These are phyloP conservation scores for Penicillium mononematosum DNA, from an alignment of 495 filamentous ascomycete species.

Conservation along the genomic window DNA sequence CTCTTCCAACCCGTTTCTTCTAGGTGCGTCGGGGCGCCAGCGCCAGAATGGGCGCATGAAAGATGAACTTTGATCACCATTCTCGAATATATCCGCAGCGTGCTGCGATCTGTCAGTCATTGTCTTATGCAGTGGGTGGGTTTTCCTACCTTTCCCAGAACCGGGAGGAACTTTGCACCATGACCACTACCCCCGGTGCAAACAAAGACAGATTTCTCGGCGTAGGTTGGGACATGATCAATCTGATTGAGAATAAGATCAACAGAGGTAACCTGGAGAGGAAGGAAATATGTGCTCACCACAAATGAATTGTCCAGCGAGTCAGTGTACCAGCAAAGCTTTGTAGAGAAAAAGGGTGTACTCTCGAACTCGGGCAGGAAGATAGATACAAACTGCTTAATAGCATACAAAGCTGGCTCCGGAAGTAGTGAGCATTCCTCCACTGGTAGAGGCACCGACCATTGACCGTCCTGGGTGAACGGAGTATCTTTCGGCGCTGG, in stretches of 20 bases:
- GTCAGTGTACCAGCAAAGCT: conserved; percentile 28
- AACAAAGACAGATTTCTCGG: conserved; percentile 22
- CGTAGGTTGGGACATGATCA: conserved; percentile 17
- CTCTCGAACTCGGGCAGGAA: conserved; percentile 18
- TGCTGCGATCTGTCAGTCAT: conserved; percentile 13
- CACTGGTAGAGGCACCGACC: conserved; percentile 19
- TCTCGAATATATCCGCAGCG: conserved; percentile 23
- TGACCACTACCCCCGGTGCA: conserved; percentile 27
- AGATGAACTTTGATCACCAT: conserved; percentile 17
- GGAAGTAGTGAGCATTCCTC: conserved; percentile 9
- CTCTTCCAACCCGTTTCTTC: conserved; percentile 21
- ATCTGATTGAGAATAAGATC: conserved; percentile 8
- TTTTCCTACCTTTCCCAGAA: conserved; percentile 17
- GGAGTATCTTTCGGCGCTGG: conserved; percentile 14
- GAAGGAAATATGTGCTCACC: not conserved
- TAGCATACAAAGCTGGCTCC: conserved; percentile 10
- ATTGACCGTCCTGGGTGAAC: conserved; percentile 20
- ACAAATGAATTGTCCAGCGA: conserved; percentile 25
- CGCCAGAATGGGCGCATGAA: conserved; percentile 24
- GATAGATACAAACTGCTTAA: conserved; percentile 20
- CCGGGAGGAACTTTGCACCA: conserved; percentile 24
- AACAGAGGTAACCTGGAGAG: not conserved
- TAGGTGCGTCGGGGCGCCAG: conserved; percentile 17
- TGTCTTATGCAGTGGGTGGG: not conserved
- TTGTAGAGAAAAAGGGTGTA: conserved; percentile 21